These are phyloP conservation scores for Hanseniaspora gamundiae DNA, from an alignment of 1,139 yeast genomes.

Conservation along the genomic window DNA sequence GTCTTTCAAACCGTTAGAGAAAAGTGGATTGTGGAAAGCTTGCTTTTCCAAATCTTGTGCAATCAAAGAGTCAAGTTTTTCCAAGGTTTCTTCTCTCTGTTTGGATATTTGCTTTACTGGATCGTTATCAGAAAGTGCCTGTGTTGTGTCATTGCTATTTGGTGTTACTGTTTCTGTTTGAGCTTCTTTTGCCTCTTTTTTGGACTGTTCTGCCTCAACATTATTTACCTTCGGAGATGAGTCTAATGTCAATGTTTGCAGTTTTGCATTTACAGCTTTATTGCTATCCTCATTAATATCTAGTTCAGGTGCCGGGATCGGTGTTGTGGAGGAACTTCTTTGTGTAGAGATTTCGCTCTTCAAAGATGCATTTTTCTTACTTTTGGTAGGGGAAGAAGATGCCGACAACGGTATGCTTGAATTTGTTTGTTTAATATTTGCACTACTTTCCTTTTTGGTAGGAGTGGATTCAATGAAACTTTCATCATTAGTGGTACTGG, in stretches of 20 bases:
- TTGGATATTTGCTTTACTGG: neutral
- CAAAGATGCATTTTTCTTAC: neutral
- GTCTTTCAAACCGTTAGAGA: conserved; percentile 19
- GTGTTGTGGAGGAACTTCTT: neutral
- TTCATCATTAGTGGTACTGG: conserved; percentile 9
- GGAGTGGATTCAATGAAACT: conserved; percentile 7
- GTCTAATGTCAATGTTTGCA: neutral
- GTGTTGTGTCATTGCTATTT: neutral
- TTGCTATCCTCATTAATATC: conserved; percentile 1
- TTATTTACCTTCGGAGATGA: conserved; percentile 6
- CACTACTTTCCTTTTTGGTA: conserved; percentile 2
- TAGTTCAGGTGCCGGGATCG: neutral
- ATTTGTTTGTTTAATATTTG: conserved; percentile 5
- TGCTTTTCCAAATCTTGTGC: conserved; percentile 15
- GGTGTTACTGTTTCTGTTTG: neutral
- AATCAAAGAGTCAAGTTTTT: conserved; percentile 19
- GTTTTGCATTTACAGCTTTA: conserved; percentile 2
- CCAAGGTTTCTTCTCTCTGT: conserved; percentile 18
- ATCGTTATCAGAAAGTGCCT: neutral
- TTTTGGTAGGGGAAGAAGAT: neutral
- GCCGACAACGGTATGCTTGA: neutral
- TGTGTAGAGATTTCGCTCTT: neutral
- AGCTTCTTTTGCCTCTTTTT: neutral
- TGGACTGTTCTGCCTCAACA: neutral
- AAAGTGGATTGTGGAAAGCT: conserved; percentile 22